Percentiles rank a stretch among this genome's conserved stretches.
phyloP scores from a whole-genome alignment of 2,329 filamentous ascomycete genomes.

The Diplodia scrobiculata region DNA sequence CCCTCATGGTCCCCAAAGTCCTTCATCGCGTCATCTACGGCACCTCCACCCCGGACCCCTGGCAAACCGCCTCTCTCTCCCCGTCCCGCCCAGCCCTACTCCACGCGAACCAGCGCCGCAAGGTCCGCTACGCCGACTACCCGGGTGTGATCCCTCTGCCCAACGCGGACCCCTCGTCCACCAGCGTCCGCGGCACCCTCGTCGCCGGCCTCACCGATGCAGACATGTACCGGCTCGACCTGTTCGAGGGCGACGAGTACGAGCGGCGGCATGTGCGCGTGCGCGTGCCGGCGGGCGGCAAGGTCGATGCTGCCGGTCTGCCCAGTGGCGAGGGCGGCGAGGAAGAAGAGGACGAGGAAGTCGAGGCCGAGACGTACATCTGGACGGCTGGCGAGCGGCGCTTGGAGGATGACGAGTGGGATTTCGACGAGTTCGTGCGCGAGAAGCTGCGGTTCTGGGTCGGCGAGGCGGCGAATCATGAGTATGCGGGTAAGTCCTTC shows the following conservation, averaged over 20 bases:
- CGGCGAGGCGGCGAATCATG: conserved; percentile 37
- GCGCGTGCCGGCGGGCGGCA: conserved; percentile 40
- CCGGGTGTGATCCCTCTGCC: conserved; percentile 66
- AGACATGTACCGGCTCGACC: conserved; percentile 74
- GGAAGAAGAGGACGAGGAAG: conserved; percentile 43
- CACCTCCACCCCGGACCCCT: conserved; percentile 50
- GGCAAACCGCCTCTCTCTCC: conserved; percentile 55
- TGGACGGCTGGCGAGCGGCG: conserved; percentile 50
- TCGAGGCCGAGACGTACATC: conserved; percentile 55
- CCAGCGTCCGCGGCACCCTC: conserved; percentile 68
- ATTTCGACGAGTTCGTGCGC: conserved; percentile 77
- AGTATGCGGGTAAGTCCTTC: conserved; percentile 10
- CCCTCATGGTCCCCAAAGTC: conserved; percentile 80
- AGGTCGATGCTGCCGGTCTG: conserved; percentile 30
- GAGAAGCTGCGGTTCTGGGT: conserved; percentile 70
- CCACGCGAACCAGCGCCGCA: conserved; percentile 68
- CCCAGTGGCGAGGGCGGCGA: conserved; percentile 31
- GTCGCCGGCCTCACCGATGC: conserved; percentile 76
- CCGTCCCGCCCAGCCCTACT: conserved; percentile 76
- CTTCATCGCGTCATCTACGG: conserved; percentile 83
- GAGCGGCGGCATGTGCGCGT: conserved; percentile 55
- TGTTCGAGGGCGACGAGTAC: conserved; percentile 81
- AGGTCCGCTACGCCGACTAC: conserved; percentile 73
- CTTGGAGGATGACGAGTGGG: conserved; percentile 79
- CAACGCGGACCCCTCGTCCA: background rate